Evolutionary conservation across 768 basidiomycete species (phyloP), one percentile per base, ranked within the genome.

Genomic region (Tulasnella sp.): DNA sequence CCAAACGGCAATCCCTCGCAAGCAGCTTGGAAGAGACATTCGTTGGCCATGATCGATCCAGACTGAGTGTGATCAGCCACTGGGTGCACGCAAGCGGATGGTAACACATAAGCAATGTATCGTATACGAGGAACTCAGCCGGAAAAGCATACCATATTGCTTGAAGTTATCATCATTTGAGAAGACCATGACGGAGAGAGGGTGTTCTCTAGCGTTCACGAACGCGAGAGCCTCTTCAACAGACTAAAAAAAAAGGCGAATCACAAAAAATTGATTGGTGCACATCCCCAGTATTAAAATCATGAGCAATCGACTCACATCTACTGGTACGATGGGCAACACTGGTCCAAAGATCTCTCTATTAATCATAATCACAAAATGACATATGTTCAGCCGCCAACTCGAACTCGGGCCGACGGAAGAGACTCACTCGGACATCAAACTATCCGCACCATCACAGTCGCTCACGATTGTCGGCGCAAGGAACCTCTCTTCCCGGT

Each of bases 111-210:
- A n/a, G n/a, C n/a, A n/a, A 17, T 43, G 13, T 26, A 51, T 19
- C 47, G 7, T n/a, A n/a, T n/a, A n/a, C n/a, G 11, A 38, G 54
- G n/a, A 10, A 47, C 26, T 23, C 27, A 42, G 7, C 34, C 44
- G 24, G 23, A 17, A 11, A 19, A 1, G 49, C 65, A 34, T 24
- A 70, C 69, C 51, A 63, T 64, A 60, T 11, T 68, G 61, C 32
- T 64, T 68, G 10, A 70, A 56, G 4, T 68, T 67, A 0, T 73
- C 69, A 45, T 77, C 71, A 15, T 80, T 76, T 0, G 80, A 82
- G 68, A 87, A 89, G 0, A 73, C 74, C 63, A 88, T 87, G 23
- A 86, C 43, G 2, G 80, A 80, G 3, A 88, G 74, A 1, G 86
- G 80, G 59, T 78, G 75, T 38, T 78, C 75, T 19, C 83, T 84